Evolutionary conservation across 2,329 filamentous ascomycete species (phyloP), one percentile per base, ranked within the genome.

Genomic region (Curvularia verruculosa): DNA sequence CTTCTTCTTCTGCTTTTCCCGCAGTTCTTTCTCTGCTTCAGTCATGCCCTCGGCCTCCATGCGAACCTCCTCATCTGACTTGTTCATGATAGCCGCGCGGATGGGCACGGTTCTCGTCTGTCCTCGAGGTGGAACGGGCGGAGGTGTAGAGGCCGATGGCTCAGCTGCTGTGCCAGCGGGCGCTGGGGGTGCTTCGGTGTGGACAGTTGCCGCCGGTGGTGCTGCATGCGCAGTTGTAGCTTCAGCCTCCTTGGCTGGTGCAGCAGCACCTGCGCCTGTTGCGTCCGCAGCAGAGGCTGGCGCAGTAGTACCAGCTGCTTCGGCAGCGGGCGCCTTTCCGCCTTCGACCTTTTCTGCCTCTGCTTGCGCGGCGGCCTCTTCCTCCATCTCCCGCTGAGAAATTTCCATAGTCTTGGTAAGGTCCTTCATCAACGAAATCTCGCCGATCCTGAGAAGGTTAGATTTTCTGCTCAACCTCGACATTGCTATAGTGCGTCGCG

Each of bases 361-460:
- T 19, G 81, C 79, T 15, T 84, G 82, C 5, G 83, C 82, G 2
- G 80, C 79, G 44, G 85, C 87, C 60, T 89, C 87, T 65, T 90
- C 89, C 69, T 92, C 91, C 76, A 87, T 86, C 59, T 88, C 87
- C 54, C 90, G 84, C 87, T 92, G 94, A 19, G 92, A 93, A 66
- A 99, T 98, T 71, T 99, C 95, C 94, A 99, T 98, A 43, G 93
- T 96, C 71, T 92, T 92, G 18, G 94, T 98, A 52, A 99, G 84
- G 73, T 99, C 95, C 81, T 97, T 98, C 91, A 99, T 97, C 56
- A 99, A 86, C 49, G 91, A 95, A 68, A 99, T 96, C 83, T 99
- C 95, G 66, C 95, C 95, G 72, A 99, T 98, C 83, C 72, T 74
- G 49, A 21, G n/a, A 6, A 28, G 19, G 53, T 65, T 46, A 66